Percentiles rank a stretch among this genome's conserved stretches.
Evolutionary conservation across 306 rosid species (phyloP).

Genomic region (Glycyrrhiza uralensis): DNA sequence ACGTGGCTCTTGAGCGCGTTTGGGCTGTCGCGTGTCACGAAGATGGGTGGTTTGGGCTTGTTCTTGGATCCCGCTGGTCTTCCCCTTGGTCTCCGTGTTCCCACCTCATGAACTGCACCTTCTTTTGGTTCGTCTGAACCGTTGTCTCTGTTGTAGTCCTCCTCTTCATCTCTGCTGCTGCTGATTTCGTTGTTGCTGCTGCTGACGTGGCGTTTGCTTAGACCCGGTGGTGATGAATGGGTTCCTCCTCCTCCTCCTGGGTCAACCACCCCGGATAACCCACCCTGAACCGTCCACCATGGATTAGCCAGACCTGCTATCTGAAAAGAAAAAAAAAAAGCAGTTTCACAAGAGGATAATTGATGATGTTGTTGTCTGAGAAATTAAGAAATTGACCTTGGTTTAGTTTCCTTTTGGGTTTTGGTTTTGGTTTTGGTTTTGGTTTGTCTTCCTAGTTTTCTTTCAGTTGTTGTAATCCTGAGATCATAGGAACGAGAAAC

Average conservation of each 20-base stretch:
- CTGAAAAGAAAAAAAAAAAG: too few relatives aligned
- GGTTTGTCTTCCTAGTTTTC: neutral
- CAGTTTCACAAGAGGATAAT: too few relatives aligned
- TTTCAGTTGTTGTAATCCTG: neutral
- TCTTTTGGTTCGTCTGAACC: constrained; percentile 75
- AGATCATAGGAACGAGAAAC: neutral
- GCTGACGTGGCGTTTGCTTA: constrained; percentile 45
- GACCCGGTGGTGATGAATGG: constrained; percentile 51
- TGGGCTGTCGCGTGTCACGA: constrained; percentile 84
- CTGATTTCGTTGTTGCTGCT: constrained; percentile 52
- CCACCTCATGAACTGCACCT: constrained; percentile 79
- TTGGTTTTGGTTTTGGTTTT: neutral
- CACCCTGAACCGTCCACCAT: constrained; percentile 88
- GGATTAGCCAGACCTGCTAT: constrained; percentile 79
- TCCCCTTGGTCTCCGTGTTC: constrained; percentile 78
- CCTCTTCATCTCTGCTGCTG: constrained; percentile 44
- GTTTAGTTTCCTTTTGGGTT: neutral
- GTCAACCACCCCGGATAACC: constrained; percentile 73
- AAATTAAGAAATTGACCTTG: neutral
- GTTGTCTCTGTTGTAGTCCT: constrained; percentile 41
- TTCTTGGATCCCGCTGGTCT: constrained; percentile 95
- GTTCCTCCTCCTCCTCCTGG: too few relatives aligned
- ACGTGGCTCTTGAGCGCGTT: constrained; percentile 88
- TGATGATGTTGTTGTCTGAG: neutral
- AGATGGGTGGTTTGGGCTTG: constrained; percentile 92